These are phyloP conservation scores for Calophaca sinica DNA, from an alignment of 306 rosid genomes.

Conservation along the genomic window DNA sequence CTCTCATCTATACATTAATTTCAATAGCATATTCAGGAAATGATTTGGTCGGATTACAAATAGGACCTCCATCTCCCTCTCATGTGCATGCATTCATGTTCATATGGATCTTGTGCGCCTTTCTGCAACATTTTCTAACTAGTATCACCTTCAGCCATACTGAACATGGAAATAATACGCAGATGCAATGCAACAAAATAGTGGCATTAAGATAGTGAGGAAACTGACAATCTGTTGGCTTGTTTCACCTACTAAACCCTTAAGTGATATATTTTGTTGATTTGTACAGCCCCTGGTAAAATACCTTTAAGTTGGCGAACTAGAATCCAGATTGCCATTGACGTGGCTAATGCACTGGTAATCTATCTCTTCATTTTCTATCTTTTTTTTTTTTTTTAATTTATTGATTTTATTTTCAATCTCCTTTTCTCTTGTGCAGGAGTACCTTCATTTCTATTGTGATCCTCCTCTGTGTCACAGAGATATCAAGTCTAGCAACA, in stretches of 20 bases:
- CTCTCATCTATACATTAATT: slow-evolving; percentile 49
- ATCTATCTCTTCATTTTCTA: slow-evolving; percentile 16
- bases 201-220: slow-evolving; percentile 6
- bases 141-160: slow-evolving; percentile 17
- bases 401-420: slow-evolving; percentile 22
- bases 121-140: slow-evolving; percentile 35
- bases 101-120: slow-evolving; percentile 41
- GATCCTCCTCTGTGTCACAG: slow-evolving; percentile 98
- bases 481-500: slow-evolving; percentile 96
- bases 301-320: slow-evolving; percentile 86
- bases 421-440: slow-evolving; percentile 65
- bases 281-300: slow-evolving; percentile 73
- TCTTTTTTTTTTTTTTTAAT: background rate
- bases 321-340: slow-evolving; percentile 91
- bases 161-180: slow-evolving; percentile 7
- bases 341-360: slow-evolving; percentile 98
- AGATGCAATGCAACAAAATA: background rate
- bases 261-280: slow-evolving; percentile 32
- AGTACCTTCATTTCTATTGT: slow-evolving; percentile 96
- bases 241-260: slow-evolving; percentile 30
- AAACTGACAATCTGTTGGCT: slow-evolving; percentile 28
- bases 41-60: slow-evolving; percentile 32
- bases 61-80: slow-evolving; percentile 5
- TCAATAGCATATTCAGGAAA: slow-evolving; percentile 14
- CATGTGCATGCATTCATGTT: slow-evolving; percentile 8